Base-by-base conservation (phyloP, 140 eudicot species). In the Bidens hawaiensis region DNA sequence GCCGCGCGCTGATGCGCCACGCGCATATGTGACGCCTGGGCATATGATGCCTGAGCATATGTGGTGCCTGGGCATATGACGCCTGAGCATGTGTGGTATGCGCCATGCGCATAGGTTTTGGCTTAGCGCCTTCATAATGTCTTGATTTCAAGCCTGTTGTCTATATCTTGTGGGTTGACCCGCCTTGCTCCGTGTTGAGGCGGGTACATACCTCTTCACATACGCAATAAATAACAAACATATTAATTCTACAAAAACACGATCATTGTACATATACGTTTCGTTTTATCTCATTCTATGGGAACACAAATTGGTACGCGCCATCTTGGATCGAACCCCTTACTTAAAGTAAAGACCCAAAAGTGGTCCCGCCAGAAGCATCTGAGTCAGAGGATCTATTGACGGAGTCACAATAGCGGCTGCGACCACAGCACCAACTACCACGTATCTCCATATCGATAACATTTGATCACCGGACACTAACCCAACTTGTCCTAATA, bases 301-400 rank as follows among this genome's bases (percentile, higher is more conserved):
- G 57, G 25, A 27, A 11, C 71, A 31, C 17, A 58, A 58, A 33
- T 22, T 18, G 48, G 12, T 7, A 42, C 15, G 42, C 25, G 17
- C 62, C 42, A n/a, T 55, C n/a, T 55, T 24, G 62, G 47, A 4
- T 19, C 30, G 28, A 58, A 19, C 12, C 14, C 22, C 51, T 78
- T 71, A 87, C 46, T 84, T 82, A 38, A 87, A 79, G 75, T 87
- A 87, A 57, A 87, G 93, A 50, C 93, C 95, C 54, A 87, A 52
- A 45, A 87, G 96, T 36, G 96, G 96, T 5, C 93, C 96, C 0
- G 96, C 96, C 21, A 87, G 77, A 71, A 87, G 96, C 76, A 87
- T 36, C 70, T 87, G 96, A 5, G 96, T 87, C 27, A 87, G 82
- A 51, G 96, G 96, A 71, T 84, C 96, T 0, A 94, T 87, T 26